Percentiles rank a stretch among this genome's conserved stretches.
Evolutionary conservation across 2,329 filamentous ascomycete genomes (phyloP).

Genomic region (Aspergillus fijiensis): DNA sequence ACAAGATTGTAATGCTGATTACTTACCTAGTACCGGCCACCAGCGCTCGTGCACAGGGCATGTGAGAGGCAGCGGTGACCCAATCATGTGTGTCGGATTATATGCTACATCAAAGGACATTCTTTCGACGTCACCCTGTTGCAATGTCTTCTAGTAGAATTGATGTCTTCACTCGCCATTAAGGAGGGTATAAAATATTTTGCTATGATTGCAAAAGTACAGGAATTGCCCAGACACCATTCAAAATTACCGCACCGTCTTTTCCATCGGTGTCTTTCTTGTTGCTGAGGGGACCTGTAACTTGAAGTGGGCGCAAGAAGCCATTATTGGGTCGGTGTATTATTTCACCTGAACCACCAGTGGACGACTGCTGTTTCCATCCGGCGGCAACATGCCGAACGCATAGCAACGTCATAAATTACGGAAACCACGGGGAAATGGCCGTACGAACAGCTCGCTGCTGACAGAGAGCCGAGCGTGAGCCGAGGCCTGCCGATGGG

Average conservation of each 20-base stretch:
- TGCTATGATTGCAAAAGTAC: not conserved
- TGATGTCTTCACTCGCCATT: not conserved
- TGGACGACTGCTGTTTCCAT: conserved; percentile 15
- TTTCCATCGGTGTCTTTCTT: not conserved
- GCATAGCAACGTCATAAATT: conserved; percentile 34
- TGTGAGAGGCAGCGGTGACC: conserved; percentile 20
- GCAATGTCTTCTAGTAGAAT: not conserved
- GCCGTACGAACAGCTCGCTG: conserved; percentile 21
- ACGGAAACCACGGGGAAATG: conserved; percentile 17
- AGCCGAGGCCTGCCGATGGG: conserved; percentile 39
- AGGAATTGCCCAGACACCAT: not conserved
- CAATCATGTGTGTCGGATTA: conserved; percentile 25
- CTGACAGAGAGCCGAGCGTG: conserved; percentile 27
- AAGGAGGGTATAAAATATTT: not conserved
- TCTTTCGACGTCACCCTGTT: conserved; percentile 17
- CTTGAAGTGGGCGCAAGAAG: not conserved
- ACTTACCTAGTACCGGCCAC: not conserved
- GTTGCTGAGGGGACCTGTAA: conserved; percentile 2
- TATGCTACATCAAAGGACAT: conserved; percentile 9
- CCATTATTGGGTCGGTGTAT: conserved; percentile 8
- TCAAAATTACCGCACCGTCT: not conserved
- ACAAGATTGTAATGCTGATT: not conserved
- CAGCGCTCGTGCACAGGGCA: conserved; percentile 15
- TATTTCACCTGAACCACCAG: conserved; percentile 23
- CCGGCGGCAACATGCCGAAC: conserved; percentile 27